Percentiles rank a stretch among this genome's conserved stretches.
Evolutionary conservation across 208 protist species (phyloP).

Genomic region (Porcisia deanei): DNA sequence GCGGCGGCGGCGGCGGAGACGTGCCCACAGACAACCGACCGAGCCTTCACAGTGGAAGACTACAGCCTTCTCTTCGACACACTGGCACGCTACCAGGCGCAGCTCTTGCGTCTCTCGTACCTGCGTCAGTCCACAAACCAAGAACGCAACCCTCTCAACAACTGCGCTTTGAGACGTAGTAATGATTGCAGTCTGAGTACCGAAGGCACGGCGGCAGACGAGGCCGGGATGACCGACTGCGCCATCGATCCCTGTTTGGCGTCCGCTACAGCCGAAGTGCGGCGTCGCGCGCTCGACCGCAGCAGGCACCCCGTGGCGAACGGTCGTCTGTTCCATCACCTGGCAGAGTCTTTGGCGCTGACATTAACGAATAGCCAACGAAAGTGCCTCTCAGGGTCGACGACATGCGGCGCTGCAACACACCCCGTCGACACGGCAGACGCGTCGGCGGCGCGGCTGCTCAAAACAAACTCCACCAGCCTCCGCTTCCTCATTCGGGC

Average conservation of each 20-base stretch:
- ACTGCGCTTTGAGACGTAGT: not conserved
- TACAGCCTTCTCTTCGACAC: constrained; percentile 49
- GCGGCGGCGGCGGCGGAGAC: not conserved
- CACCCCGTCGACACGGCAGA: constrained; percentile 2
- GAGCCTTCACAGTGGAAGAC: constrained; percentile 14
- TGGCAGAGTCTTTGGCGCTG: constrained; percentile 32
- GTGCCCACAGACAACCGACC: not conserved
- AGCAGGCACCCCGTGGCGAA: constrained; percentile 50
- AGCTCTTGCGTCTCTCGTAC: constrained; percentile 2
- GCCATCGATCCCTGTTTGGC: not conserved
- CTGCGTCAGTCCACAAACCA: not conserved
- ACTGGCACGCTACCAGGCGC: constrained; percentile 49
- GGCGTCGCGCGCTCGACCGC: not conserved
- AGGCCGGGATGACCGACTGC: not conserved
- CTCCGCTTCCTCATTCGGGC: constrained; percentile 72
- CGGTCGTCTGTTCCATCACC: constrained; percentile 33
- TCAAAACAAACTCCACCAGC: constrained; percentile 28
- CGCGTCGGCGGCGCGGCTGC: constrained; percentile 23
- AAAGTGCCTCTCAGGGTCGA: not conserved
- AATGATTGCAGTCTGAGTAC: not conserved
- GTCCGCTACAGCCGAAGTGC: not conserved
- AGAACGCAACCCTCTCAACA: too few species aligned
- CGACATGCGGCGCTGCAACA: not conserved
- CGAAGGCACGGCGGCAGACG: not conserved
- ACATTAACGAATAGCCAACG: constrained; percentile 13